Conservation (phyloP, 768 basidiomycete species). For the Pulveroboletus sp. region DNA sequence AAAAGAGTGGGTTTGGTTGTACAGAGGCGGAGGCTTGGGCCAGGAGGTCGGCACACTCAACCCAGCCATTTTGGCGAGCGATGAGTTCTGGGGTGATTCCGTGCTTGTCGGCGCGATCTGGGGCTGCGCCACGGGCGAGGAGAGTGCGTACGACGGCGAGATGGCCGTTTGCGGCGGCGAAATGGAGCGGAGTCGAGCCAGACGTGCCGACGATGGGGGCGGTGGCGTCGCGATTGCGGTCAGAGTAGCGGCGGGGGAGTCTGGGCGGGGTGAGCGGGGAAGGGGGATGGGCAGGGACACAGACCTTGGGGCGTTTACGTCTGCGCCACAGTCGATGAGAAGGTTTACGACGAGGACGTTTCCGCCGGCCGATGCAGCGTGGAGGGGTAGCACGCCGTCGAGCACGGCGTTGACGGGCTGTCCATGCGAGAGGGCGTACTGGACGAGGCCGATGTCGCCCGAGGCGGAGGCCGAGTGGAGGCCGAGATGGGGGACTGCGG, state of each 20-base stretch:
- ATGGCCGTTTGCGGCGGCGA: conserved; percentile 95
- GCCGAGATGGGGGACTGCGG: conserved; percentile 71
- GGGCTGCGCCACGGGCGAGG: conserved; percentile 79
- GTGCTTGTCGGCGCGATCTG: conserved; percentile 85
- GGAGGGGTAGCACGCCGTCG: conserved; percentile 94
- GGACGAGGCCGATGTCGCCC: conserved; percentile 90
- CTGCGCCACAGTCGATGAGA: conserved; percentile 92
- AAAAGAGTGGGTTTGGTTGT: conserved; percentile 4
- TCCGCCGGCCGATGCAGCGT: conserved; percentile 91
- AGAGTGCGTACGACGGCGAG: conserved; percentile 72
- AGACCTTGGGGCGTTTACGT: conserved; percentile 93
- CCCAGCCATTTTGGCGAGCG: conserved; percentile 77
- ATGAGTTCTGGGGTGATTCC: conserved; percentile 85
- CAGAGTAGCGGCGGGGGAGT: conserved; percentile 72
- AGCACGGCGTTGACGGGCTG: conserved; percentile 96
- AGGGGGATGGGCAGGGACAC: conserved; percentile 23
- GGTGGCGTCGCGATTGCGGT: conserved; percentile 61
- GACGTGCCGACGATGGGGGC: conserved; percentile 75
- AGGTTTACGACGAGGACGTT: conserved; percentile 84
- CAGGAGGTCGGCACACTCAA: conserved; percentile 73
- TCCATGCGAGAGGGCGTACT: conserved; percentile 89
- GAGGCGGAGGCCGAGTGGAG: conserved; percentile 75
- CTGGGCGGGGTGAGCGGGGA: conserved; percentile 35
- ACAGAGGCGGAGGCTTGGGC: conserved; percentile 53
- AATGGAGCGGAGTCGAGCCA: conserved; percentile 95